Evolutionary conservation across 1,139 yeast genomes (phyloP).

Genomic region (Yamadazyma diddensiae): DNA sequence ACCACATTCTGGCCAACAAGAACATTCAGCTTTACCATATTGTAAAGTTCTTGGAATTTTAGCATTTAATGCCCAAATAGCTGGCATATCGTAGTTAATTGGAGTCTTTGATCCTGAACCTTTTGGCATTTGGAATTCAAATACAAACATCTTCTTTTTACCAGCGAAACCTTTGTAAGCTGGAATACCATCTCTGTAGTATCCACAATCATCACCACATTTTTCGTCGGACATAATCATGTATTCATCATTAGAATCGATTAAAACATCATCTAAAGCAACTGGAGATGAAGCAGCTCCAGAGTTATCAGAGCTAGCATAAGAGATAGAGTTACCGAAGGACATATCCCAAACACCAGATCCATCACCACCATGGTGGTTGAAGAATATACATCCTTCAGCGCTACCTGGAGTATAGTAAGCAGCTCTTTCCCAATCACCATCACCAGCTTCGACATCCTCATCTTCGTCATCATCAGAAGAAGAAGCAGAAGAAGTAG

Average conservation of each 20-base stretch:
- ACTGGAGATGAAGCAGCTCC: conserved; percentile 62
- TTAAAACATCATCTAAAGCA: conserved; percentile 48
- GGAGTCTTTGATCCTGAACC: conserved; percentile 27
- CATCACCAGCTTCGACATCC: conserved; percentile 25
- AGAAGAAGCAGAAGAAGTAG: conserved; percentile 27
- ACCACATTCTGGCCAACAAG: conserved; percentile 79
- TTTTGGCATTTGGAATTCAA: conserved; percentile 67
- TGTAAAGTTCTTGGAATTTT: conserved; percentile 79
- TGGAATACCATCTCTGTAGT: conserved; percentile 67
- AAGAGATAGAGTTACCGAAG: conserved; percentile 92
- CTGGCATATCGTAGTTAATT: conserved; percentile 63
- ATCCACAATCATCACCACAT: conserved; percentile 64
- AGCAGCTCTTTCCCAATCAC: conserved; percentile 73
- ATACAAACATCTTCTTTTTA: conserved; percentile 61
- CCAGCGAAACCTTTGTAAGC: conserved; percentile 76
- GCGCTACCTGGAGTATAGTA: conserved; percentile 63
- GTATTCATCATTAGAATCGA: conserved; percentile 59
- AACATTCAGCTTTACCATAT: conserved; percentile 60
- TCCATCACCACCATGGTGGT: conserved; percentile 79
- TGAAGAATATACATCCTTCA: conserved; percentile 76
- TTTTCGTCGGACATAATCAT: conserved; percentile 56
- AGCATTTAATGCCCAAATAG: conserved; percentile 75
- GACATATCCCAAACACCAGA: conserved; percentile 81
- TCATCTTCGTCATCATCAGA: conserved; percentile 37
- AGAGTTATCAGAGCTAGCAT: conserved; percentile 71